Percentiles rank a stretch among this genome's conserved stretches.
phyloP scores from a whole-genome alignment of 257 asterid genomes.

The Solanum okadae region DNA sequence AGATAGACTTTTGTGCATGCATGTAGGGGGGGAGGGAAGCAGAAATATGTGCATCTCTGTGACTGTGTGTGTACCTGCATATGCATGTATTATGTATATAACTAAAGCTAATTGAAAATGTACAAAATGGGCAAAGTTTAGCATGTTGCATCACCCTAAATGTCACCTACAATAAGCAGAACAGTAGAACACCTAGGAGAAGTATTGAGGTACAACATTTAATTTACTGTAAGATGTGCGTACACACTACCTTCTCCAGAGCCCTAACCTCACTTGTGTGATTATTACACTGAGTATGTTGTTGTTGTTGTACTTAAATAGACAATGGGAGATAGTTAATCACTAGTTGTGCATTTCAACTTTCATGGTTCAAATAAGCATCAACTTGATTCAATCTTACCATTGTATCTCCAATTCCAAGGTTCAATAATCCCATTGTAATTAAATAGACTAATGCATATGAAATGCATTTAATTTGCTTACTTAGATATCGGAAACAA shows the following conservation, averaged over 20 bases:
- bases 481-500: too few species aligned
- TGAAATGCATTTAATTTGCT: too few species aligned
- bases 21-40: background rate
- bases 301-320: constrained; percentile 15
- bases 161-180: background rate
- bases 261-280: too few species aligned
- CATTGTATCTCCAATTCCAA: background rate
- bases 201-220: background rate
- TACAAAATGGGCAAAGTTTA: background rate
- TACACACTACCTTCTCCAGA: too few species aligned
- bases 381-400: background rate
- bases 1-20: background rate
- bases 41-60: background rate
- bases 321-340: background rate
- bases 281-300: background rate
- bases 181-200: background rate
- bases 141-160: background rate
- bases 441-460: too few species aligned
- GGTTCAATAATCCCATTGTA: background rate
- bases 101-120: background rate
- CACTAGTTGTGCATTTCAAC: too few species aligned
- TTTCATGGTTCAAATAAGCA: background rate
- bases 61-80: background rate
- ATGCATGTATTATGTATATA: background rate
- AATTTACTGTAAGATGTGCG: background rate